A percentile compares a stretch with the other conserved stretches of the same genome.
phyloP scores from a whole-genome alignment of 768 basidiomycete species.

The Ephemerocybe angulata region DNA sequence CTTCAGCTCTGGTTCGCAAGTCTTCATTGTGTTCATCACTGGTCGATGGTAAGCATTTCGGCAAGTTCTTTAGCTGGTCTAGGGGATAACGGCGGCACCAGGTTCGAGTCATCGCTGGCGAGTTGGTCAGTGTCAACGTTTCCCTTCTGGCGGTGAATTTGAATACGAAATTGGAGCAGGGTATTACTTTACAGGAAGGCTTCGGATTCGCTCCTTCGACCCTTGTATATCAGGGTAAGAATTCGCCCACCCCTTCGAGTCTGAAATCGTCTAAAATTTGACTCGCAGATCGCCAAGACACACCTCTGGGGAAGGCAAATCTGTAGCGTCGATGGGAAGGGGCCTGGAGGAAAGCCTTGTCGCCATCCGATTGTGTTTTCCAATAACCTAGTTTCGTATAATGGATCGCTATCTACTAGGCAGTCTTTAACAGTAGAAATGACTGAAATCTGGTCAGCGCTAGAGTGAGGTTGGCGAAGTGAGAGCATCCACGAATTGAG shows the following conservation, averaged over 20 bases:
- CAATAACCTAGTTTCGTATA: no score
- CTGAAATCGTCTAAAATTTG: slow-evolving; percentile 9
- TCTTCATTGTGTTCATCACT: slow-evolving; percentile 85
- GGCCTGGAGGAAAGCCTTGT: no score
- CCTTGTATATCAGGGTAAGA: slow-evolving; percentile 63
- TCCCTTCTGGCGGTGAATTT: slow-evolving; percentile 3
- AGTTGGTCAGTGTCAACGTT: slow-evolving; percentile 51
- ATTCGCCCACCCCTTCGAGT: background rate
- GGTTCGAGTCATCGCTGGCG: slow-evolving; percentile 82
- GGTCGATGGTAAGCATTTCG: slow-evolving; percentile 68
- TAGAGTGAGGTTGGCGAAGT: no score
- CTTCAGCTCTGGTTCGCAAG: slow-evolving; percentile 80
- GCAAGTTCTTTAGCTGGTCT: background rate
- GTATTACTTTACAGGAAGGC: slow-evolving; percentile 63
- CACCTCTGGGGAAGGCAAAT: slow-evolving; percentile 62
- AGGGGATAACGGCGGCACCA: slow-evolving; percentile 23
- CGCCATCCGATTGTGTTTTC: no score
- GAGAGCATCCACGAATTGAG: no score
- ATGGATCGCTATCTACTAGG: no score
- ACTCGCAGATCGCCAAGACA: slow-evolving; percentile 42
- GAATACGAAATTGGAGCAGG: slow-evolving; percentile 35
- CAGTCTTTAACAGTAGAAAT: no score
- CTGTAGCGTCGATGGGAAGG: slow-evolving; percentile 42
- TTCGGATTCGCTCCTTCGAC: slow-evolving; percentile 89
- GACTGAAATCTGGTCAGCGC: no score